Evolutionary conservation across 2,329 filamentous ascomycete genomes (phyloP), one percentile per base, ranked within the genome.

Genomic region (Diaporthe citri): DNA sequence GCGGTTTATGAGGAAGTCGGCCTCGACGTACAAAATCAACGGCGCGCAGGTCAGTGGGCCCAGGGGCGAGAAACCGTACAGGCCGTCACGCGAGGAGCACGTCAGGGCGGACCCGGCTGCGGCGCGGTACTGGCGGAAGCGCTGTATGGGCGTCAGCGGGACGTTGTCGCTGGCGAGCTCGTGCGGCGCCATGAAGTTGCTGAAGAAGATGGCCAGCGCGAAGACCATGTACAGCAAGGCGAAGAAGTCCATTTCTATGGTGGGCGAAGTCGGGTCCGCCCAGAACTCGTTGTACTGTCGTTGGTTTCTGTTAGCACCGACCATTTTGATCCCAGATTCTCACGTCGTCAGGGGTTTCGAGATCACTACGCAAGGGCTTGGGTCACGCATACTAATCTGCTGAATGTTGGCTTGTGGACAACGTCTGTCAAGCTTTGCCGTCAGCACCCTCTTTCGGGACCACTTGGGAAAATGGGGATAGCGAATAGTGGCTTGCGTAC

Each of bases 371-470:
- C 12, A 31, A 52, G 41, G 17, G 15, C 20, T n/a, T 20, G 9
- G n/a, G n/a, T 28, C 12, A 22, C n/a, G 80, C 82, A 76, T 80
- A 86, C 86, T 36, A 83, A 81, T 78, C 82, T 87, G 22, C 85
- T 83, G 72, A 90, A 90, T 0, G 85, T 87, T 25, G 89, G 89
- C 17, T 85, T 84, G 76, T 91, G 90, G 36, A 90, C 79, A 10
- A 89, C 84, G 74, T 89, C 88, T 90, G 75, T 9, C n/a, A 55
- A 28, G 5, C 39, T 56, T 28, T 39, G 22, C 25, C 6, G 74
- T 79, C 71, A 78, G 71, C 15, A 46, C 12, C 20, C 15, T 34
- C 13, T 8, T 48, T n/a, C n/a, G n/a, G 52, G 15, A 25, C 34
- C 48, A 13, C 36, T 48, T 39, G n/a, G 46, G 64, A n/a, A 48